Percentiles rank a stretch among this genome's conserved stretches.
Evolutionary conservation across 1,139 yeast species (phyloP).

Genomic region (Arxiozyma bovina): DNA sequence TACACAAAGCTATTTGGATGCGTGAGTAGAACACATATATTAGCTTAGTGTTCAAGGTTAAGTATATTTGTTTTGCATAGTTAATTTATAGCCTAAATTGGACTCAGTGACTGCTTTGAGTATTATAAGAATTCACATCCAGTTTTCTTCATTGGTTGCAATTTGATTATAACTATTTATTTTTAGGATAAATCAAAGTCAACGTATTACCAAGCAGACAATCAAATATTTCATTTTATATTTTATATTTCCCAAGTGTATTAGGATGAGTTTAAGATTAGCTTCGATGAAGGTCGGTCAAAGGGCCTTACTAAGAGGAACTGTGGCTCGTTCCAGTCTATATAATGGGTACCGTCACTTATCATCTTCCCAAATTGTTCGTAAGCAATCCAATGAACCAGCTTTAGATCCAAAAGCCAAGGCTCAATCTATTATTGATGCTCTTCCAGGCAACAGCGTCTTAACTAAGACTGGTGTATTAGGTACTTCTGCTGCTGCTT

Average conservation of each 20-base stretch:
- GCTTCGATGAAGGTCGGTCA: slow-evolving; percentile 1
- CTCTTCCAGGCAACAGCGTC: slow-evolving; percentile 85
- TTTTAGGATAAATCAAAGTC: background rate
- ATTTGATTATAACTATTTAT: background rate
- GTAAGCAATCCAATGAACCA: background rate
- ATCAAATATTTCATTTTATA: background rate
- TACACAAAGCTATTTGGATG: background rate
- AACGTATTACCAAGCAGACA: background rate
- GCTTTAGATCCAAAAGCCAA: slow-evolving; percentile 71
- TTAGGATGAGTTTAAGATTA: background rate
- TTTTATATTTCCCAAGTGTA: background rate
- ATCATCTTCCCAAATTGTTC: background rate
- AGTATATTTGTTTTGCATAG: too few species aligned
- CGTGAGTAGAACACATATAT: background rate
- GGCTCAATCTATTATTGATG: slow-evolving; percentile 82
- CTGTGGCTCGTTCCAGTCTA: background rate
- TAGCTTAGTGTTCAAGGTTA: too few species aligned
- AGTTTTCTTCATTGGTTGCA: background rate
- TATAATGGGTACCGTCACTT: slow-evolving; percentile 1
- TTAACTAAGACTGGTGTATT: slow-evolving; percentile 89
- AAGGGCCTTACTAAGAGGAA: background rate
- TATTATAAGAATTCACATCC: too few species aligned
- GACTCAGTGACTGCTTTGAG: background rate
- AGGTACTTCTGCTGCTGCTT: slow-evolving; percentile 92
- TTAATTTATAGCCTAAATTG: background rate